Base-by-base conservation (phyloP, 495 filamentous ascomycete genomes). In the Penicillium canescens region DNA sequence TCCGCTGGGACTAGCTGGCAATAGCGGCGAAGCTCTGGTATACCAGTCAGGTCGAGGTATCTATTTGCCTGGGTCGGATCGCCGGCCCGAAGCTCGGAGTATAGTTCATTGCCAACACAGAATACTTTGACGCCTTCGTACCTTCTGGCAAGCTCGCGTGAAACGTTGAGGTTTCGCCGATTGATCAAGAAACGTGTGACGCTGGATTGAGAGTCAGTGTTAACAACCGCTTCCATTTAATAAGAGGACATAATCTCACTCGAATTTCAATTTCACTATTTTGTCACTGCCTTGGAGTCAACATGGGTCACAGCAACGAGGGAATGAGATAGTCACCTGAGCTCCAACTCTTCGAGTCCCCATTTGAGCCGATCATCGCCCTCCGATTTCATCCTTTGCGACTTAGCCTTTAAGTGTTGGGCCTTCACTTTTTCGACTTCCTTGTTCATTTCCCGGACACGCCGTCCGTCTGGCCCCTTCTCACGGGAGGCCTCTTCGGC, bases 31-130 rank as follows among this genome's bases (percentile, higher is more conserved):
- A 74, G 56, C 13, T 66, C 54, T 4, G 20, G 52, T 24, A 74
- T 66, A 5, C 65, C 69, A 38, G 59, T 66, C 8, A 74, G 64
- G 4, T 49, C 31, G 13, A 66, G 16, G 38, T 68, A 74, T 3
- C 41, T 54, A 21, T 56, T 43, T 24, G 50, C 47, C 3, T 52
- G 21, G 3, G 41, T 40, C 0, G 20, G 8, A 5, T 49, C 37
- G 2, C 11, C 31, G 3, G 48, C 28, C 3, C 63, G 57, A 42
- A 67, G 35, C 1, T 62, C 37, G 0, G 54, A 24, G 28, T 71
- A 72, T 1, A 69, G 53, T 7, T n/a, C 52, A 37, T 72, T 74
- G 56, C 71, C 67, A 13, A 74, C 63, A 42, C 69, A 74, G 21
- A 74, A 74, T 3, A 70, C 51, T 4, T 33, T 47, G 13, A 48